Conservation (phyloP, 208 protist genomes). For the Angomonas ambiguus region DNA sequence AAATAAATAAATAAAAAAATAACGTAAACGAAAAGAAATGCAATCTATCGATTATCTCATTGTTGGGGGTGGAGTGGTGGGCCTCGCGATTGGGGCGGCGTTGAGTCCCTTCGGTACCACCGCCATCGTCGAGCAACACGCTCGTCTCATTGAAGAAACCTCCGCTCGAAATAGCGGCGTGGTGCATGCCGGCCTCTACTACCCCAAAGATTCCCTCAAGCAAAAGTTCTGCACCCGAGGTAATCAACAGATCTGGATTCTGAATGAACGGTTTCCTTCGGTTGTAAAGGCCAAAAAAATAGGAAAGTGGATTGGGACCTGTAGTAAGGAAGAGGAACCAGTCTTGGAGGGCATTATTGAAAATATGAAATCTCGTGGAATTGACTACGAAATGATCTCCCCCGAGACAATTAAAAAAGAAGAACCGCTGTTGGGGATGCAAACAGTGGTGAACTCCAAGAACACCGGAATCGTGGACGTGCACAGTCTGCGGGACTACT, state of each 20-base stretch:
- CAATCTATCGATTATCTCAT: slow-evolving; percentile 25
- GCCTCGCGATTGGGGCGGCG: slow-evolving; percentile 32
- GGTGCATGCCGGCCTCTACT: slow-evolving; percentile 52
- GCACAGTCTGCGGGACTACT: slow-evolving; percentile 22
- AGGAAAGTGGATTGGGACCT: slow-evolving; percentile 52
- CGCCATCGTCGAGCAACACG: slow-evolving; percentile 28
- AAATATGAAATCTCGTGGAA: slow-evolving; percentile 25
- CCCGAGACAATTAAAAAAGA: slow-evolving; percentile 8
- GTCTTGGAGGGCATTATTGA: slow-evolving; percentile 15
- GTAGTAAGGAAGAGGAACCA: slow-evolving; percentile 15
- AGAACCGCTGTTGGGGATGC: slow-evolving; percentile 34
- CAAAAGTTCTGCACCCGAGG: slow-evolving; percentile 31
- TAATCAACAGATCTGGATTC: slow-evolving; percentile 39
- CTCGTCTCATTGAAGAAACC: slow-evolving; percentile 31
- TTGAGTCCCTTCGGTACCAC: slow-evolving; percentile 28
- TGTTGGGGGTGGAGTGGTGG: slow-evolving; percentile 31
- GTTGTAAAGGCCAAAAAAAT: slow-evolving; percentile 16
- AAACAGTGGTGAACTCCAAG: slow-evolving; percentile 27
- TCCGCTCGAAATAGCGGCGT: slow-evolving; percentile 42
- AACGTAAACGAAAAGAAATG: slow-evolving; percentile 5
- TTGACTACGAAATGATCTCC: slow-evolving; percentile 25
- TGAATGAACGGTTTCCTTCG: slow-evolving; percentile 21
- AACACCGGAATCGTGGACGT: slow-evolving; percentile 48
- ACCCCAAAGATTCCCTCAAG: slow-evolving; percentile 35
- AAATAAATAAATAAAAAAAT: not conserved